Conservation (phyloP, 2,329 filamentous ascomycete genomes). For the Coleophoma eucalyptorum region DNA sequence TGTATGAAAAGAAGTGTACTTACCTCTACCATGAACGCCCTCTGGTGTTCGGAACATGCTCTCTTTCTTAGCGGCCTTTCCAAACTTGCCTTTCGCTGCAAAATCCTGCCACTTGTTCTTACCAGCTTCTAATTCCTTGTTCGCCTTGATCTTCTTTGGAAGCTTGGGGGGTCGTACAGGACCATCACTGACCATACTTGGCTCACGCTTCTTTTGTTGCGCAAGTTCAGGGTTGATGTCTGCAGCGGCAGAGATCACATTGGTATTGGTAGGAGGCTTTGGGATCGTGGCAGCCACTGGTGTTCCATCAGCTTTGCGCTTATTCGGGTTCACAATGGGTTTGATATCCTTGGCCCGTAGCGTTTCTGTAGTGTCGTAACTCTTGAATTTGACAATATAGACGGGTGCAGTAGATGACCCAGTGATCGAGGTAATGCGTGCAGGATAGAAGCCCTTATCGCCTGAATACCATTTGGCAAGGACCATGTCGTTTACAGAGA, state of each 20-base stretch:
- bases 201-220: constrained; percentile 59
- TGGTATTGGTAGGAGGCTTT: constrained; percentile 33
- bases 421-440: constrained; percentile 88
- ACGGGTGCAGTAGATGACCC: constrained; percentile 88
- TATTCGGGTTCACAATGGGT: constrained; percentile 67
- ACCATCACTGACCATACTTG: constrained; percentile 58
- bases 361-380: constrained; percentile 81
- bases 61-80: constrained; percentile 72
- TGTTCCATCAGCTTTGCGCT: constrained; percentile 82
- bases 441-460: constrained; percentile 87
- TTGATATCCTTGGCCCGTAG: constrained; percentile 79
- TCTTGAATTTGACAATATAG: constrained; percentile 94
- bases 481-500: constrained; percentile 85
- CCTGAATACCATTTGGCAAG: constrained; percentile 88
- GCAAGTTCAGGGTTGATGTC: constrained; percentile 63
- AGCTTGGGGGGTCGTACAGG: constrained; percentile 61
- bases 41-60: constrained; percentile 97
- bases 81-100: constrained; percentile 70
- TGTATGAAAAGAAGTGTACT: constrained; percentile 18
- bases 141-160: constrained; percentile 85
- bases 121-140: constrained; percentile 83
- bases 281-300: constrained; percentile 44
- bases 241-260: constrained; percentile 30
- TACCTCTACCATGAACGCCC: constrained; percentile 81
- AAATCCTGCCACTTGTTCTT: constrained; percentile 97